These are phyloP conservation scores for Teratosphaeria epicoccoides DNA, from an alignment of 2,329 filamentous ascomycete species.

Conservation along the genomic window DNA sequence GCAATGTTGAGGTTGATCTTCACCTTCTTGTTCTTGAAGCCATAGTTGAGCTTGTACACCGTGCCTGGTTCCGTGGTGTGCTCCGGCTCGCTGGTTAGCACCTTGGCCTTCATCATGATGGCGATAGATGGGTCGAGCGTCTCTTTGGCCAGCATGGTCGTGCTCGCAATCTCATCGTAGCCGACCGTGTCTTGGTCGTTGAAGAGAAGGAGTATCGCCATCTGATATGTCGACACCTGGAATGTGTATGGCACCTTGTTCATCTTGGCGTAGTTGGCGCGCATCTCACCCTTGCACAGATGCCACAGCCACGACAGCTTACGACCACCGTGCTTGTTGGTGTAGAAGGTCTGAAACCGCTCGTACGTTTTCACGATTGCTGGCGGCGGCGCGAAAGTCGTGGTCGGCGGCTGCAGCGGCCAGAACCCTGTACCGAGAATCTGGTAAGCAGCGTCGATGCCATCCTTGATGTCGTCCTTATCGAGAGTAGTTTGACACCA, in stretches of 20 bases:
- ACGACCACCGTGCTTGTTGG: conserved; percentile 88
- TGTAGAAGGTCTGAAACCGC: conserved; percentile 83
- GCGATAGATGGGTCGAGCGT: conserved; percentile 75
- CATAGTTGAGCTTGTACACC: conserved; percentile 75
- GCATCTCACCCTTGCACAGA: conserved; percentile 92
- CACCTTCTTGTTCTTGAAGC: conserved; percentile 98
- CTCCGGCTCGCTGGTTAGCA: conserved; percentile 62
- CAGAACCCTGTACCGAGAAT: conserved; percentile 95
- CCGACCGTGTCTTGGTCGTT: conserved; percentile 79
- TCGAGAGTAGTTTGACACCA: conserved; percentile 58
- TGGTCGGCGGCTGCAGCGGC: conserved; percentile 79
- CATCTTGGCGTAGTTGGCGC: conserved; percentile 79
- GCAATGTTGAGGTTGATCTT: conserved; percentile 92
- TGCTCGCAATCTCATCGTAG: conserved; percentile 77
- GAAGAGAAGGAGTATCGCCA: conserved; percentile 90
- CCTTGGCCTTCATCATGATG: conserved; percentile 87
- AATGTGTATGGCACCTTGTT: conserved; percentile 91
- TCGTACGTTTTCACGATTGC: conserved; percentile 83
- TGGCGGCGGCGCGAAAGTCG: conserved; percentile 75
- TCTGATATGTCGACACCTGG: conserved; percentile 95
- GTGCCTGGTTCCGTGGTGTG: conserved; percentile 60
- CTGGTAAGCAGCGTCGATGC: conserved; percentile 79
- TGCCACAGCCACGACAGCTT: conserved; percentile 99
- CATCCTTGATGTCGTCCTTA: conserved; percentile 53
- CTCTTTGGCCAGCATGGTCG: conserved; percentile 70